These are phyloP conservation scores for Singerocomus inundabilis DNA, from an alignment of 1,284 basidiomycete species.

Conservation along the genomic window DNA sequence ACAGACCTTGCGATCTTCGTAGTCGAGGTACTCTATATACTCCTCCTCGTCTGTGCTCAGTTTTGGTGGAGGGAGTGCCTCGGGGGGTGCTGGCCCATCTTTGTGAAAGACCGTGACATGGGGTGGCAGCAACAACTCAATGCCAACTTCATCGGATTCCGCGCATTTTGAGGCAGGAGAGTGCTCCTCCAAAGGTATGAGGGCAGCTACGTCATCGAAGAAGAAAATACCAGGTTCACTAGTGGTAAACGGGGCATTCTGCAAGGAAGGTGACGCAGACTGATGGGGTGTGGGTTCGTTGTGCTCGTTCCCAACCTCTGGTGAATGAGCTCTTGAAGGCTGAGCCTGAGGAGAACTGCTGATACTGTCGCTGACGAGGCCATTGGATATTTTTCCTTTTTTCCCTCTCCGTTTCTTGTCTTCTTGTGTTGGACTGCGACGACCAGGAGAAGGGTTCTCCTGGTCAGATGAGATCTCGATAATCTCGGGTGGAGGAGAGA, in stretches of 20 bases:
- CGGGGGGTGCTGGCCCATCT: slow-evolving; percentile 36
- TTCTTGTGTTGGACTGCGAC: slow-evolving; percentile 6
- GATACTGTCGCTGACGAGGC: slow-evolving; percentile 5
- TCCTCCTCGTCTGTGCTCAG: slow-evolving; percentile 51
- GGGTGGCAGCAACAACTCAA: slow-evolving; percentile 53
- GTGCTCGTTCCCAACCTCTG: slow-evolving; percentile 3
- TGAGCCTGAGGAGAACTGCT: slow-evolving; percentile 6
- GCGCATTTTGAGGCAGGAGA: slow-evolving; percentile 1
- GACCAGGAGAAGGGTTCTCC: slow-evolving; percentile 5
- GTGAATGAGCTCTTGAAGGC: slow-evolving; percentile 24
- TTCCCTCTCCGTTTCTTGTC: slow-evolving; percentile 21
- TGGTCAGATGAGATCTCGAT: slow-evolving; percentile 33
- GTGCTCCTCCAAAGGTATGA: slow-evolving; percentile 18
- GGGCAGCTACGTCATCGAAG: slow-evolving; percentile 48
- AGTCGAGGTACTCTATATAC: slow-evolving; percentile 74
- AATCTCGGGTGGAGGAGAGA: slow-evolving; percentile 27
- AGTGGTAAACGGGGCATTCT: not conserved
- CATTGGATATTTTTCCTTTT: slow-evolving; percentile 18
- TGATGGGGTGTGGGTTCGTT: not conserved
- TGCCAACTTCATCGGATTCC: slow-evolving; percentile 13
- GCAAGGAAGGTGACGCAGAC: slow-evolving; percentile 5
- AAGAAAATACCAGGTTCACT: slow-evolving; percentile 44
- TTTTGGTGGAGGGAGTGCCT: slow-evolving; percentile 42
- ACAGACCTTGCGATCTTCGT: slow-evolving; percentile 60
- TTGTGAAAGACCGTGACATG: slow-evolving; percentile 58